Percentiles rank a stretch among this genome's conserved stretches.
Evolutionary conservation across 176 grass and related monocot species (phyloP).

Genomic region (barley (Hordeum vulgare)): MorexV3_pseudomolecules_assembly NC_058518.1:304611809-304612308

Average conservation of each 20-base stretch:
- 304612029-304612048: conserved; percentile 59
- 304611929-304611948: conserved; percentile 90
- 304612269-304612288: conserved; percentile 60
- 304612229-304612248: conserved; percentile 88
- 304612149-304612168: conserved; percentile 83
- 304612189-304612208: conserved; percentile 73
- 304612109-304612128: conserved; percentile 72
- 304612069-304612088: conserved; percentile 62
- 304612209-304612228: conserved; percentile 70
- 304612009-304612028: conserved; percentile 81
- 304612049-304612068: conserved; percentile 45
- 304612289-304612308: conserved; percentile 75
- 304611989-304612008: not conserved
- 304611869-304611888: conserved; percentile 57
- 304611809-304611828: conserved; percentile 68
- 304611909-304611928: conserved; percentile 58
- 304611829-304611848: conserved; percentile 72
- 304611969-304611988: not conserved
- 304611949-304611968: conserved; percentile 70
- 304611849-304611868: conserved; percentile 56
- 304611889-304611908: conserved; percentile 65
- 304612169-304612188: conserved; percentile 53
- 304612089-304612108: conserved; percentile 35
- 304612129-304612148: conserved; percentile 75
- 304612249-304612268: conserved; percentile 72